Conservation (phyloP, 2,329 filamentous ascomycete genomes). For the Elsinoe perseae region DNA sequence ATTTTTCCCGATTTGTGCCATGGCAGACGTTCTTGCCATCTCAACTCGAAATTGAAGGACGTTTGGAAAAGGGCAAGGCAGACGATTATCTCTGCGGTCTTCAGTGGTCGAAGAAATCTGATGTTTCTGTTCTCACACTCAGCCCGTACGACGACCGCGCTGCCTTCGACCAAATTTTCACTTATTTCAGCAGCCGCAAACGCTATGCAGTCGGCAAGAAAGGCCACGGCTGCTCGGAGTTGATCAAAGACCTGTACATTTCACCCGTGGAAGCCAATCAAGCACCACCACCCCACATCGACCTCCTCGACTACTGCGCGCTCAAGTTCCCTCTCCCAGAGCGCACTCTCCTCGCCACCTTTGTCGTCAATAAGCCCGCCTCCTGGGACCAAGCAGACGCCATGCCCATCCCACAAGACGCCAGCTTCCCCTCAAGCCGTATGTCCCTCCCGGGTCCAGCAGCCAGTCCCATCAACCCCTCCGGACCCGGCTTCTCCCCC, state of each 20-base stretch:
- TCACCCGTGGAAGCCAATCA: constrained; percentile 71
- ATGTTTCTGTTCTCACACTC: constrained; percentile 73
- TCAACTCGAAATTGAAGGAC: constrained; percentile 62
- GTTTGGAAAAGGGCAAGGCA: constrained; percentile 74
- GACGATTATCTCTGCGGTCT: constrained; percentile 87
- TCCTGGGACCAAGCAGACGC: constrained; percentile 27
- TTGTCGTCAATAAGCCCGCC: constrained; percentile 55
- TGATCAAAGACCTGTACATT: constrained; percentile 85
- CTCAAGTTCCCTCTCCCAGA: constrained; percentile 65
- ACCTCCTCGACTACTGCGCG: constrained; percentile 76
- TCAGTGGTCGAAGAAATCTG: constrained; percentile 71
- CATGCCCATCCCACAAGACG: constrained; percentile 22
- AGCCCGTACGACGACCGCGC: constrained; percentile 52
- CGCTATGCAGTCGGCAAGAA: constrained; percentile 84
- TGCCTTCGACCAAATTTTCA: constrained; percentile 68
- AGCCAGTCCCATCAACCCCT: constrained; percentile 31
- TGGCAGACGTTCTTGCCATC: constrained; percentile 72
- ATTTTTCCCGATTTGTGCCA: constrained; percentile 57
- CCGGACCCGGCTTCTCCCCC: constrained; percentile 35
- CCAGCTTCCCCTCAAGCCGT: constrained; percentile 20
- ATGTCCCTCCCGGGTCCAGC: constrained; percentile 24
- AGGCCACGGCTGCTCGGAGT: constrained; percentile 45
- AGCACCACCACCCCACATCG: constrained; percentile 72
- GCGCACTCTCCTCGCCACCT: constrained; percentile 71
- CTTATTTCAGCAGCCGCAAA: constrained; percentile 76